Percentiles rank a stretch among this genome's conserved stretches.
These are phyloP conservation scores for Malassezia psittaci DNA, from an alignment of 1,284 basidiomycete genomes.

Conservation along the genomic window DNA sequence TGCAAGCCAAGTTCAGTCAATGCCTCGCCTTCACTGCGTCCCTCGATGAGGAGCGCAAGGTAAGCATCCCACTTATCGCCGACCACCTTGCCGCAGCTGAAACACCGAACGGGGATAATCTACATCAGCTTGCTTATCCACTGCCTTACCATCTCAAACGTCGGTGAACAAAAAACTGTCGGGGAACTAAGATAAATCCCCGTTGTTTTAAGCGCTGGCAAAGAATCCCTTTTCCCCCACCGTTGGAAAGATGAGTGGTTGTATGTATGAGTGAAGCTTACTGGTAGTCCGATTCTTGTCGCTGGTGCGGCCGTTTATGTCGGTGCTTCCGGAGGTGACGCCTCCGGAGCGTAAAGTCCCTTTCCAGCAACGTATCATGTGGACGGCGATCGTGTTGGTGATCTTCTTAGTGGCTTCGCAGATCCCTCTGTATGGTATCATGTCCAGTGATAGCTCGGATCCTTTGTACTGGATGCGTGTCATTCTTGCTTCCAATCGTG, in stretches of 20 bases:
- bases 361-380: constrained; percentile 44
- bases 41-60: constrained; percentile 40
- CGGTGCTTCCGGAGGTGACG: constrained; percentile 46
- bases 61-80: constrained; percentile 48
- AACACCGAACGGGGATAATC: constrained; percentile 47
- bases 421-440: constrained; percentile 47
- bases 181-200: background rate
- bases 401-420: constrained; percentile 47
- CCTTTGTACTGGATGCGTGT: constrained; percentile 99
- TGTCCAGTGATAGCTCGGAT: constrained; percentile 54
- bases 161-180: background rate
- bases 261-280: constrained; percentile 9
- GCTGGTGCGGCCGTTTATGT: constrained; percentile 48
- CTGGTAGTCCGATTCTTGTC: constrained; percentile 42
- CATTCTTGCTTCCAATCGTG: constrained; percentile 93
- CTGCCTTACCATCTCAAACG: constrained; percentile 8
- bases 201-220: constrained; percentile 10
- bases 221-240: constrained; percentile 7
- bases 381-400: constrained; percentile 47
- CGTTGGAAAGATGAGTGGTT: constrained; percentile 17
- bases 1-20: constrained; percentile 81
- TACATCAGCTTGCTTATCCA: constrained; percentile 4
- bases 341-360: constrained; percentile 47
- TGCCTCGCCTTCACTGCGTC: constrained; percentile 62
- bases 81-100: constrained; percentile 47